Percentiles rank a stretch among this genome's conserved stretches.
phyloP scores from a whole-genome alignment of 2,329 filamentous ascomycete species.

The Cyphellophora europaea region DNA sequence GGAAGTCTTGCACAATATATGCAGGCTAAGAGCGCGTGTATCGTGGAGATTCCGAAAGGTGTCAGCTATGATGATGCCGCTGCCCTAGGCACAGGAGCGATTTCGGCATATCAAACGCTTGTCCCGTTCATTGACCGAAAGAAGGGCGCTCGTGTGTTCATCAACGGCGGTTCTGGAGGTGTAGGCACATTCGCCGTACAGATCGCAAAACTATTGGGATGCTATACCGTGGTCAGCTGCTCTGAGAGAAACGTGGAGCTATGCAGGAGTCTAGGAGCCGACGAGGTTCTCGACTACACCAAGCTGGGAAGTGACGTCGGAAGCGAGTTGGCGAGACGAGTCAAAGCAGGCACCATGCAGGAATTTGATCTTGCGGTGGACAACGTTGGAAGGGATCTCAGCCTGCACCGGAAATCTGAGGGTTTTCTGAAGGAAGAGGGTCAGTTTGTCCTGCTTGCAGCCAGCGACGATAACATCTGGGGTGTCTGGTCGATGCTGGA shows the following conservation, averaged over 20 bases:
- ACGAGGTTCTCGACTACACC: constrained; percentile 55
- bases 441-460: neutral
- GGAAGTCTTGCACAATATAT: too few relatives aligned
- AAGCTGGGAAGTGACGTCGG: constrained; percentile 33
- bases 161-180: constrained; percentile 59
- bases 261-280: constrained; percentile 50
- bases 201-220: constrained; percentile 52
- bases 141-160: too few relatives aligned
- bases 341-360: constrained; percentile 25
- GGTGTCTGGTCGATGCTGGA: neutral
- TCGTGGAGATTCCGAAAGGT: too few relatives aligned
- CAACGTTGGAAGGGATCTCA: constrained; percentile 41
- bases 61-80: too few relatives aligned
- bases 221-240: constrained; percentile 51
- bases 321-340: constrained; percentile 21
- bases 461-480: neutral
- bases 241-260: constrained; percentile 49
- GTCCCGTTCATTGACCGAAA: too few relatives aligned
- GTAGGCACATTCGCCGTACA: constrained; percentile 53
- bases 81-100: too few relatives aligned
- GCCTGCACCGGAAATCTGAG: constrained; percentile 45
- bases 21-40: too few relatives aligned
- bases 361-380: constrained; percentile 49
- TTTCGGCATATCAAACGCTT: too few relatives aligned
- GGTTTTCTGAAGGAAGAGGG: constrained; percentile 35